Evolutionary conservation across 768 basidiomycete genomes (phyloP).

Genomic region (Crepidotus variabilis): DNA sequence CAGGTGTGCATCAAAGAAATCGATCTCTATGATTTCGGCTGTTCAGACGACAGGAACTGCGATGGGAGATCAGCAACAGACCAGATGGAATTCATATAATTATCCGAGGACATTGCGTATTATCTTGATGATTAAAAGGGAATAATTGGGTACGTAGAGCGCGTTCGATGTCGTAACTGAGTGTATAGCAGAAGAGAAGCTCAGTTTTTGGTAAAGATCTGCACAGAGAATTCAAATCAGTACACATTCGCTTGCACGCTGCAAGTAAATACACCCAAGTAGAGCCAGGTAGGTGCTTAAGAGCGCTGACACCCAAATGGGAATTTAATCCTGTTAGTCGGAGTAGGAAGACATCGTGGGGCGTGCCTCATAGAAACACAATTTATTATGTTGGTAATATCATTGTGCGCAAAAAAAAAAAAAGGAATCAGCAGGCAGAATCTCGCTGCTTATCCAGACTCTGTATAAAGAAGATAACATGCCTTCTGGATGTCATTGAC

Average conservation of each 20-base stretch:
- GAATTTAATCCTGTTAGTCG: background rate
- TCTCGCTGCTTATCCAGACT: background rate
- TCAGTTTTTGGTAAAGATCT: too few species aligned
- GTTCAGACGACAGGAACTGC: background rate
- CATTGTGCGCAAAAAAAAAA: background rate
- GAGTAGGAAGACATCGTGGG: background rate
- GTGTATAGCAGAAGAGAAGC: background rate
- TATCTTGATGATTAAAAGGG: background rate
- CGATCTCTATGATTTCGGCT: background rate
- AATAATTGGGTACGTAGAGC: background rate
- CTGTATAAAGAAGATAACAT: background rate
- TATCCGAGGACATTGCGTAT: background rate
- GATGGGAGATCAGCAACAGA: background rate
- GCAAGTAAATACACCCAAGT: too few species aligned
- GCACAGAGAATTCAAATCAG: too few species aligned
- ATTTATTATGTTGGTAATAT: background rate
- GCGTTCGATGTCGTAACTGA: background rate
- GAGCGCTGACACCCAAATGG: background rate
- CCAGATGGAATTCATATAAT: background rate
- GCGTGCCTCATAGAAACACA: background rate
- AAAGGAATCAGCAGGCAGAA: background rate
- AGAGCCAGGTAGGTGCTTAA: too few species aligned
- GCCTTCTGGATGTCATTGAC: background rate
- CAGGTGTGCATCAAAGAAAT: background rate
- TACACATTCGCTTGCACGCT: too few species aligned